Conservation (phyloP, 1,139 yeast species). For the Kluyveromyces sp. region DNA sequence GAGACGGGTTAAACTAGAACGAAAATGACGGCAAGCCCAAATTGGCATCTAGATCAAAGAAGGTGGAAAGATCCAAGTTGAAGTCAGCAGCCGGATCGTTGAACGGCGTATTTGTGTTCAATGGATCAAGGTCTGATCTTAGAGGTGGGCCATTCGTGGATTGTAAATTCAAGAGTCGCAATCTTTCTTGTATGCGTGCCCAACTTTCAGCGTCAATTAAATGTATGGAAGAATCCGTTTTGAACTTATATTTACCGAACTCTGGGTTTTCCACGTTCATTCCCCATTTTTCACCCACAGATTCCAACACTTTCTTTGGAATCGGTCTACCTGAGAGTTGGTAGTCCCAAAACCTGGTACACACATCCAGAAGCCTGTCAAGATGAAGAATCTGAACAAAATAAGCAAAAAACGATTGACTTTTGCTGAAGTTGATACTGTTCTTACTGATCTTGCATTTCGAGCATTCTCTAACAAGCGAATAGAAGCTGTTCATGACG, state of each 20-base stretch:
- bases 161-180: not conserved
- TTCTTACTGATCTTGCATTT: not conserved
- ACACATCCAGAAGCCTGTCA: conserved; percentile 4
- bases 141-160: not conserved
- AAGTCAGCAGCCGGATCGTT: not conserved
- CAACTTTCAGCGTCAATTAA: conserved; percentile 1
- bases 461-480: not conserved
- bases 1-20: not conserved
- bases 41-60: conserved; percentile 3
- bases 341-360: conserved; percentile 9
- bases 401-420: conserved; percentile 5
- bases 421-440: not conserved
- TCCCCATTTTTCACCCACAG: conserved; percentile 6
- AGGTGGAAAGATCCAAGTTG: conserved; percentile 3
- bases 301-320: conserved; percentile 1
- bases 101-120: not conserved
- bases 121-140: not conserved
- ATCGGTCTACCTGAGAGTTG: conserved; percentile 1
- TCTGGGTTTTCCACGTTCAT: conserved; percentile 6
- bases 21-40: conserved; percentile 6
- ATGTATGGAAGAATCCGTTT: conserved; percentile 1
- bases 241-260: conserved; percentile 4
- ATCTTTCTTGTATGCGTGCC: not conserved
- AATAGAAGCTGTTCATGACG: not conserved
- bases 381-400: conserved; percentile 7